These are phyloP conservation scores for Axilococcus clingmanii DNA, from an alignment of 139 green algal species.

Conservation along the genomic window DNA sequence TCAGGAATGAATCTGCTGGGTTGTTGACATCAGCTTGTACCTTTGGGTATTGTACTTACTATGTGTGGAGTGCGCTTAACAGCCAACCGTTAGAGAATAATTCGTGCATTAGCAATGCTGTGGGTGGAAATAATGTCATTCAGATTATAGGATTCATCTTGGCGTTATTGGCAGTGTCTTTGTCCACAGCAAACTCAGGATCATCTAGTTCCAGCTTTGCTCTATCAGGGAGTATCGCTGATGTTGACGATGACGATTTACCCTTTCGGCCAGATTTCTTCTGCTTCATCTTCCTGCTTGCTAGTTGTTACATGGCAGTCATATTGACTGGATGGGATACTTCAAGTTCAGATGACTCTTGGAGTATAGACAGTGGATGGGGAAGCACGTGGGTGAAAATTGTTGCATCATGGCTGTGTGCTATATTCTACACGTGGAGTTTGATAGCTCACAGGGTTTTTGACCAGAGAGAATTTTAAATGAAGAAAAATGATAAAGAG, in stretches of 20 bases:
- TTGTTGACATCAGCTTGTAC: constrained; percentile 54
- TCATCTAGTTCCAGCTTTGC: constrained; percentile 20
- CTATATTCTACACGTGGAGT: constrained; percentile 67
- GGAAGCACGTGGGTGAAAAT: constrained; percentile 71
- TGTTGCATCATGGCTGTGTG: constrained; percentile 57
- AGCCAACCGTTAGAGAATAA: constrained; percentile 15
- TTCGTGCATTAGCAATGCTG: neutral
- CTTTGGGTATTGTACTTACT: constrained; percentile 56
- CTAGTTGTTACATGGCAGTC: constrained; percentile 60
- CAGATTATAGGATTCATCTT: constrained; percentile 34
- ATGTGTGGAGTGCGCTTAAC: constrained; percentile 53
- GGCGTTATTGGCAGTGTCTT: constrained; percentile 14
- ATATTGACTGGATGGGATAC: constrained; percentile 38
- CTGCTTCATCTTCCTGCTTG: constrained; percentile 59
- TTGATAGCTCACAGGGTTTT: constrained; percentile 56
- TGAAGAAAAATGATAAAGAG: too few species aligned
- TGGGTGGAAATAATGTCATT: constrained; percentile 9
- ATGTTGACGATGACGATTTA: constrained; percentile 28
- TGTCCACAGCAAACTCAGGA: constrained; percentile 17
- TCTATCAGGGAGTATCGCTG: neutral
- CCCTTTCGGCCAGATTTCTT: constrained; percentile 67
- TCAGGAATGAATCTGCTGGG: constrained; percentile 38
- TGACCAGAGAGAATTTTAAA: constrained; percentile 47
- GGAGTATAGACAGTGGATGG: constrained; percentile 48
- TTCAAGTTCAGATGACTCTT: constrained; percentile 14